Evolutionary conservation across 371 early-diverging fungal species (phyloP).

Genomic region (Mortierella sp.): DNA sequence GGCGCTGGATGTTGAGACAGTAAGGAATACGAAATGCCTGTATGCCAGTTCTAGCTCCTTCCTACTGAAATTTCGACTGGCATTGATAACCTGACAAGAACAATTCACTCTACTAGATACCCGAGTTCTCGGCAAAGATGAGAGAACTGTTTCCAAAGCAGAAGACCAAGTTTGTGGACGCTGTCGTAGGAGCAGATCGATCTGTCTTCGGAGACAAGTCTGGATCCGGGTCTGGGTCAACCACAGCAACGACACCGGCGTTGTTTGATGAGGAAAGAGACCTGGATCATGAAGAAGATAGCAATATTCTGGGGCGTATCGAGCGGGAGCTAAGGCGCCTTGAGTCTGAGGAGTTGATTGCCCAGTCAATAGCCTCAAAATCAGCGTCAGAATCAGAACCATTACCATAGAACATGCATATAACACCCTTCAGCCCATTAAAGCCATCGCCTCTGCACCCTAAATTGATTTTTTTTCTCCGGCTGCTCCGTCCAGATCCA

Average conservation of each 20-base stretch:
- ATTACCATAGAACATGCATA: no score
- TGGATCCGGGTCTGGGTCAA: neutral
- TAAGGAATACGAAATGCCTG: neutral
- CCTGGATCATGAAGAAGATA: conserved; percentile 46
- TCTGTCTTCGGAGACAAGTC: conserved; percentile 34
- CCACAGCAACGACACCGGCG: neutral
- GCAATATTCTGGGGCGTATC: conserved; percentile 35
- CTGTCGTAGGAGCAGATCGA: conserved; percentile 38
- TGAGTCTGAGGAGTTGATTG: conserved; percentile 19
- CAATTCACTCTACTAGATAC: conserved; percentile 51
- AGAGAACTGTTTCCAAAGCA: conserved; percentile 51
- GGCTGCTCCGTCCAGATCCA: no score
- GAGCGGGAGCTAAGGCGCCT: conserved; percentile 38
- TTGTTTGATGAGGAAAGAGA: conserved; percentile 22
- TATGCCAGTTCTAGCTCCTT: neutral
- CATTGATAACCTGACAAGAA: neutral
- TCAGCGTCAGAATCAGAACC: neutral
- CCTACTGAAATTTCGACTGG: neutral
- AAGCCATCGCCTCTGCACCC: no score
- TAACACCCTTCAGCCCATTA: no score
- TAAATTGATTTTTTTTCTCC: no score
- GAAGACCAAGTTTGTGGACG: conserved; percentile 50
- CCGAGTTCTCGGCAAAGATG: conserved; percentile 55
- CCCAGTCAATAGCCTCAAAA: neutral
- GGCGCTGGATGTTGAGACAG: conserved; percentile 51